A percentile compares a stretch with the other conserved stretches of the same genome.
phyloP scores from a whole-genome alignment of 202 grass and related monocot genomes.

The Brachypodium distachyon region DNA sequence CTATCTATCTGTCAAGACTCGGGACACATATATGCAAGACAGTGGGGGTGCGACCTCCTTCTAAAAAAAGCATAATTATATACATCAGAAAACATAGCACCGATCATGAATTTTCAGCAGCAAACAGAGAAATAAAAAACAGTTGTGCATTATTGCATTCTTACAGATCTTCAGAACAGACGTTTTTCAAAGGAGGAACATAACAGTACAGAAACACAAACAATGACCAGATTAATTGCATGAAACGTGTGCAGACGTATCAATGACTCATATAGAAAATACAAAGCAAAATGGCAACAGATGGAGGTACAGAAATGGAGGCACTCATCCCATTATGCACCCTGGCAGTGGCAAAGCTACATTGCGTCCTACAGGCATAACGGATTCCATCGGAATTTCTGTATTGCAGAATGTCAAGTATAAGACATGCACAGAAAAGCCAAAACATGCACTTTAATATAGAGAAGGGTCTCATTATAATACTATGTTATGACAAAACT shows the following conservation, averaged over 20 bases:
- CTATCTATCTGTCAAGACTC: not conserved
- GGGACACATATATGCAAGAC: not conserved
- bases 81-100: slow-evolving; percentile 2
- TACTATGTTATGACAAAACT: not conserved
- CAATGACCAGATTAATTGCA: not conserved
- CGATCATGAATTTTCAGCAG: not conserved
- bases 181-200: not conserved
- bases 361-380: not conserved
- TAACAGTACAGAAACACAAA: too few species aligned
- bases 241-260: not conserved
- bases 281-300: not conserved
- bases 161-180: not conserved
- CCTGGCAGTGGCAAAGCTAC: not conserved
- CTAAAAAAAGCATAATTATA: too few species aligned
- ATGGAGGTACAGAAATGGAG: not conserved
- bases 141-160: not conserved
- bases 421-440: not conserved
- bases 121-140: not conserved
- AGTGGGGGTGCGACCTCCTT: too few species aligned
- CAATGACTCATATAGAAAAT: not conserved
- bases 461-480: not conserved
- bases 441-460: not conserved
- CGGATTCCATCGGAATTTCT: not conserved
- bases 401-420: not conserved
- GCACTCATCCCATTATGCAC: not conserved